Evolutionary conservation across 768 basidiomycete genomes (phyloP), one percentile per base, ranked within the genome.

Genomic region (Macrolepiota dolichaula): DNA sequence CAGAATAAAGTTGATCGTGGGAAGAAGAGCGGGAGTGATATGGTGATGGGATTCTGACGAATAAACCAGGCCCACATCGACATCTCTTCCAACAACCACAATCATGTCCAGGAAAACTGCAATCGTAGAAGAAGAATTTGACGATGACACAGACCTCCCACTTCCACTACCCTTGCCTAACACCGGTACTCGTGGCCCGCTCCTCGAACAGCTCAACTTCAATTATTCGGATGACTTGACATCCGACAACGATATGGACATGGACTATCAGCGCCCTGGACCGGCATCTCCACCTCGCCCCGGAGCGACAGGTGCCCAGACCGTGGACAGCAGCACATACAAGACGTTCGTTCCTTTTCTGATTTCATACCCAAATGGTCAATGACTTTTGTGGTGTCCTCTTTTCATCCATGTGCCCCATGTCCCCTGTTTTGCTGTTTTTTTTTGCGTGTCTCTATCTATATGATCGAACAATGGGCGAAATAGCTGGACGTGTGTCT

Each of bases 71-170:
- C 37, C 62, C 40, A 44, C 56, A 27, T 40, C 24, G 52, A 57
- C 24, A 44, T 15, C 60, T 55, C 42, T 27, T 53, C 52, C 66
- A 62, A 12, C 47, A 49, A 19, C 22, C 62, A 61, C 52, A 36
- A 27, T 32, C 64, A 15, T 92, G 90, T 85, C 88, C 64, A 88
- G 88, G 66, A 80, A 86, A 71, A 76, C 85, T 69, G 86, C 85
- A 64, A 79, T 86, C 63, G 80, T 85, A 62, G 86, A 87, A 69
- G 86, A 87, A 68, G 92, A 92, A 69, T 96, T 96, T 69, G 93
- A 96, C 83, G 95, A 97, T 77, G 94, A 96, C 69, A 93, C 92
- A 12, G 94, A 96, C 70, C 83, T 96, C 15, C 91, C 93, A 0
- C 79, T 96, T 22, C 94, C 42, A 7, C 42, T 44, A 17, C 77